Base-by-base conservation (phyloP, 116 monocot genomes). In the Zostera marina region DNA sequence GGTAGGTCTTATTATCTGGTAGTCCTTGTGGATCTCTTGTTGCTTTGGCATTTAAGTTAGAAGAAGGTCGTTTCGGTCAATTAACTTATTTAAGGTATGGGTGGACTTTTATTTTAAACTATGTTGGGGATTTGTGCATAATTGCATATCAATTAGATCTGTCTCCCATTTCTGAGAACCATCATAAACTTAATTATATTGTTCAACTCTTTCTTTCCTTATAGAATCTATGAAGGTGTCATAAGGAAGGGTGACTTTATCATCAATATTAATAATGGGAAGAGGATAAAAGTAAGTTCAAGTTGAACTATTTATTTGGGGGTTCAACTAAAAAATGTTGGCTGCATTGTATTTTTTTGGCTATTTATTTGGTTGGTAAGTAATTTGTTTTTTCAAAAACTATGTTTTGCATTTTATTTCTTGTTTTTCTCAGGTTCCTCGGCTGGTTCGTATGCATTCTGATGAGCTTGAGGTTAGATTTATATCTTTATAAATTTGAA, bases 21-120 rank as follows among this genome's bases (percentile, higher is more conserved):
- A 86, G 70, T 69, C 98, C 91, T 22, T 53, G 45, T 26, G 98
- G 90, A 23, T 83, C 98, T 19, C 76, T 98, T 70, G 90, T 98
- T 68, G 98, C 98, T 52, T 69, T 98, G 65, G 90, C 98, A 61
- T 98, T 98, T 66, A 98, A 98, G 66, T 70, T 98, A 54, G 98
- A 98, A 75, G 98, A 98, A 77, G 90, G 98, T 0, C 98, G 90
- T 13, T 98, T 98, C 81, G 98, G 90, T 70, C 90, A 90, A 53
- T 66, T 98, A 66, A 98, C 98, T 43, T 90, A 83, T 71, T 60
- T 98, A 59, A 98, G 96, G 96, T 85, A 71, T 53, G 22, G 16
- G 19, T 62, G 21, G 54, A 42, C n/a, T 26, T 24, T 47, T 47
- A 8, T 8, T 41, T 14, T 59, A n/a, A 15, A 17, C 15, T 19